Conservation (phyloP, 495 filamentous ascomycete species). For the Trichoderma reesei region DNA sequence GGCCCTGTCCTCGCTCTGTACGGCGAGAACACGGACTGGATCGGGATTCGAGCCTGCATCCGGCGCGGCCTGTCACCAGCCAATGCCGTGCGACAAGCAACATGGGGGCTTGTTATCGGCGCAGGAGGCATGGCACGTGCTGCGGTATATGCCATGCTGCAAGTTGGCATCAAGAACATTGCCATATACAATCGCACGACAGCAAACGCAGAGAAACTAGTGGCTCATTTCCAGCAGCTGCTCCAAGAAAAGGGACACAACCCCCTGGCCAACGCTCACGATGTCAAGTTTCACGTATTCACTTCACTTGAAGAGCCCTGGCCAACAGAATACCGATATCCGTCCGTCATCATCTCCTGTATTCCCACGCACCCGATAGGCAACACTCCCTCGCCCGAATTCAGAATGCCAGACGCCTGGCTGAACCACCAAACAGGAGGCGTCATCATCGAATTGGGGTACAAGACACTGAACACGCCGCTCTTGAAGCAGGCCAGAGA, state of each 20-base stretch:
- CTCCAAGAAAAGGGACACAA: slow-evolving; percentile 16
- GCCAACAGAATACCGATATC: slow-evolving; percentile 48
- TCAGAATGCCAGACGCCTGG: slow-evolving; percentile 59
- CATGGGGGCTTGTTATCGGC: slow-evolving; percentile 58
- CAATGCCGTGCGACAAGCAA: slow-evolving; percentile 56
- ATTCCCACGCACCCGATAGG: slow-evolving; percentile 56
- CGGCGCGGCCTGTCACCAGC: slow-evolving; percentile 62
- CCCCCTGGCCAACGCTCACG: slow-evolving; percentile 19
- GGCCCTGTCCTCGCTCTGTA: slow-evolving; percentile 58
- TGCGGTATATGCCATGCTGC: slow-evolving; percentile 65
- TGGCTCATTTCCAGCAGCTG: slow-evolving; percentile 49
- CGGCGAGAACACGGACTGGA: slow-evolving; percentile 74
- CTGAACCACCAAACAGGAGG: slow-evolving; percentile 60
- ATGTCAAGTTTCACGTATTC: slow-evolving; percentile 48
- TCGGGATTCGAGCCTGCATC: slow-evolving; percentile 54
- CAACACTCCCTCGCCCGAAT: slow-evolving; percentile 51
- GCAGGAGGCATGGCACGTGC: slow-evolving; percentile 70
- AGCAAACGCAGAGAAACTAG: slow-evolving; percentile 51
- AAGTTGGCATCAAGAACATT: slow-evolving; percentile 63
- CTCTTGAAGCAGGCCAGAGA: slow-evolving; percentile 52
- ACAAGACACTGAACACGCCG: slow-evolving; percentile 57
- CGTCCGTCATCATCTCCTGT: slow-evolving; percentile 60
- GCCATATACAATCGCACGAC: slow-evolving; percentile 59
- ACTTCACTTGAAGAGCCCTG: slow-evolving; percentile 47
- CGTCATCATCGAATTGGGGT: slow-evolving; percentile 61